Conservation (phyloP, 495 filamentous ascomycete species). For the Jackrogersella multiformis region DNA sequence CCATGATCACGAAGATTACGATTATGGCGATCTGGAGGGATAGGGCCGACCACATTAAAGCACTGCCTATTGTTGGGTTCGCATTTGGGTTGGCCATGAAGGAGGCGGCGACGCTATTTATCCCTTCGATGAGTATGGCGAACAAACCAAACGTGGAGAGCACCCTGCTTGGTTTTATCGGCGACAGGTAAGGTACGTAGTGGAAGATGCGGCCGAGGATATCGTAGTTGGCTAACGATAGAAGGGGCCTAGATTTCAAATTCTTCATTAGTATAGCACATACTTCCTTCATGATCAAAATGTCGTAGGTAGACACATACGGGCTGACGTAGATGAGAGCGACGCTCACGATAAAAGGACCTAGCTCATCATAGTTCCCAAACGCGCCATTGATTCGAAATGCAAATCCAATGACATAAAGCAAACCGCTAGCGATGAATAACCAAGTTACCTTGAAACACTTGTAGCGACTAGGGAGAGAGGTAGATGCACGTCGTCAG, state of each 20-base stretch:
- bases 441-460: background rate
- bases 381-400: constrained; percentile 7
- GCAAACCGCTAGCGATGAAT: background rate
- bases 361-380: constrained; percentile 8
- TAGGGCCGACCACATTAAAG: constrained; percentile 1
- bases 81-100: constrained; percentile 4
- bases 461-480: background rate
- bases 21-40: background rate
- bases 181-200: constrained; percentile 6
- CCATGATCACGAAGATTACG: background rate
- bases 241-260: background rate
- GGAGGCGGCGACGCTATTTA: constrained; percentile 6
- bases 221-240: constrained; percentile 13
- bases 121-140: constrained; percentile 2
- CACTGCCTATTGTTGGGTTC: background rate
- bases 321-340: constrained; percentile 12
- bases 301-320: background rate
- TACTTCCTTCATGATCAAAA: background rate
- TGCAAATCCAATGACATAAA: constrained; percentile 3
- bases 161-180: background rate
- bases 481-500: background rate
- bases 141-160: background rate
- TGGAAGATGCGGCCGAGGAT: constrained; percentile 8
- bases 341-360: constrained; percentile 2
- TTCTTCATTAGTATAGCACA: background rate